Evolutionary conservation across 2,329 filamentous ascomycete genomes (phyloP).

Genomic region (Paraconiothyrium sp.): DNA sequence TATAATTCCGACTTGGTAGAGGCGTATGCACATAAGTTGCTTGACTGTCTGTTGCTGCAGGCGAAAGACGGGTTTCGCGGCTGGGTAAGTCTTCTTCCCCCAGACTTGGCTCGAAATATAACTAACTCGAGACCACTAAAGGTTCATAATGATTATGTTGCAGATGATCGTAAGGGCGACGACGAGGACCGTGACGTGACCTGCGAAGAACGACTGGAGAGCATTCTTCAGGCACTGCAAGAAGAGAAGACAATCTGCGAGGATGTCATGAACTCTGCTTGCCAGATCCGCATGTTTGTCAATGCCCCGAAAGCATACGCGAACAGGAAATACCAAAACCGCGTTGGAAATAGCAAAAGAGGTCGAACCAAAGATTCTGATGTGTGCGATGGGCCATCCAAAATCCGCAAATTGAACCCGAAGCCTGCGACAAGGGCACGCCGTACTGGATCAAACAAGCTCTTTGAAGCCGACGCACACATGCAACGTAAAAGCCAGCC

Average conservation of each 20-base stretch:
- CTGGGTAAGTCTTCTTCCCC: slow-evolving; percentile 25
- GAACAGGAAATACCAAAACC: slow-evolving; percentile 44
- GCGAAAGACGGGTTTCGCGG: slow-evolving; percentile 44
- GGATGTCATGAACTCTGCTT: slow-evolving; percentile 47
- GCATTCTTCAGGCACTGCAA: slow-evolving; percentile 42
- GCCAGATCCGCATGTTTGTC: slow-evolving; percentile 50
- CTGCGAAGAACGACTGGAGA: slow-evolving; percentile 40
- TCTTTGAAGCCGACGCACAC: not conserved
- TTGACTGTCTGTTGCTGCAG: slow-evolving; percentile 43
- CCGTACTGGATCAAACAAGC: slow-evolving; percentile 7
- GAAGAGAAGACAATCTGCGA: slow-evolving; percentile 50
- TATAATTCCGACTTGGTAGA: slow-evolving; percentile 43
- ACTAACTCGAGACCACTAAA: not conserved
- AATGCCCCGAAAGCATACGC: slow-evolving; percentile 48
- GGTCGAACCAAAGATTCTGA: slow-evolving; percentile 29
- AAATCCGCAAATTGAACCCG: slow-evolving; percentile 18
- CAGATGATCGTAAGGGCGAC: slow-evolving; percentile 47
- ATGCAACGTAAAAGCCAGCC: slow-evolving; percentile 12
- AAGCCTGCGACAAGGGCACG: slow-evolving; percentile 16
- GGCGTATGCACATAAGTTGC: slow-evolving; percentile 45
- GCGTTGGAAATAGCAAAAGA: slow-evolving; percentile 47
- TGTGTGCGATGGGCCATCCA: slow-evolving; percentile 16
- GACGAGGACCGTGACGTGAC: slow-evolving; percentile 43
- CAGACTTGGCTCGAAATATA: not conserved
- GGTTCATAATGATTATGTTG: slow-evolving; percentile 46